A percentile compares a stretch with the other conserved stretches of the same genome.
These are phyloP conservation scores for Arthrobotrys musiformis DNA, from an alignment of 2,329 filamentous ascomycete genomes.

Conservation along the genomic window DNA sequence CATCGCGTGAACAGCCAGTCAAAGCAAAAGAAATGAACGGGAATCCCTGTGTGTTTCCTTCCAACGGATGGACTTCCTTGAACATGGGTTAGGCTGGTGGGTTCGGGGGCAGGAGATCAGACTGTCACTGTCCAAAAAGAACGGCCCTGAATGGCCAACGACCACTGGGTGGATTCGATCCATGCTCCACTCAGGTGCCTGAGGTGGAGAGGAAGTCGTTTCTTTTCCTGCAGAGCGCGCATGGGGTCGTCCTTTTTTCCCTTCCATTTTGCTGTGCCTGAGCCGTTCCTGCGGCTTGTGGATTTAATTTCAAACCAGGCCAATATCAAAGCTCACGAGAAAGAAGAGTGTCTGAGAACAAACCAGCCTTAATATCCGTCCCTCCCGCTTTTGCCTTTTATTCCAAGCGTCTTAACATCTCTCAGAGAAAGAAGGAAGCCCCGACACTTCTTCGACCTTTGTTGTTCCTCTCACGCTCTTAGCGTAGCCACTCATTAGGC, in stretches of 20 bases:
- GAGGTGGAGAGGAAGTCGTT: constrained; percentile 52
- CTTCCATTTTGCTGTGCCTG: constrained; percentile 44
- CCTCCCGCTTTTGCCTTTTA: constrained; percentile 44
- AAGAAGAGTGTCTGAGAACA: constrained; percentile 53
- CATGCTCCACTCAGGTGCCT: constrained; percentile 51
- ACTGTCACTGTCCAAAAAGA: constrained; percentile 49
- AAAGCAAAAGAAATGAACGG: constrained; percentile 37
- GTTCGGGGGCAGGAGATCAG: constrained; percentile 52
- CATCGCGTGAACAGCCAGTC: constrained; percentile 32
- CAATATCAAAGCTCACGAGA: constrained; percentile 52
- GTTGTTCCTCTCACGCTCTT: constrained; percentile 33
- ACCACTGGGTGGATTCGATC: constrained; percentile 28
- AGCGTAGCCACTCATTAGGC: constrained; percentile 51
- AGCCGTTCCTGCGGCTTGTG: constrained; percentile 56
- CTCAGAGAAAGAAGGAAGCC: constrained; percentile 14
- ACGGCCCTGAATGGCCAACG: constrained; percentile 31
- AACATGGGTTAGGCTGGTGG: constrained; percentile 51
- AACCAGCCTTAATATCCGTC: constrained; percentile 54
- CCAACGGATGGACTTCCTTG: constrained; percentile 54
- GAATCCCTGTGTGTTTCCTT: constrained; percentile 45
- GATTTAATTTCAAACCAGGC: constrained; percentile 55
- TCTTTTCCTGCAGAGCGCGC: constrained; percentile 54
- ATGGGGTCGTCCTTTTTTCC: constrained; percentile 18
- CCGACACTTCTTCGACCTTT: constrained; percentile 34
- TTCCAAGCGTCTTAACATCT: constrained; percentile 34